Base-by-base conservation (phyloP, 768 basidiomycete genomes). In the Rhizopogon roseolus region DNA sequence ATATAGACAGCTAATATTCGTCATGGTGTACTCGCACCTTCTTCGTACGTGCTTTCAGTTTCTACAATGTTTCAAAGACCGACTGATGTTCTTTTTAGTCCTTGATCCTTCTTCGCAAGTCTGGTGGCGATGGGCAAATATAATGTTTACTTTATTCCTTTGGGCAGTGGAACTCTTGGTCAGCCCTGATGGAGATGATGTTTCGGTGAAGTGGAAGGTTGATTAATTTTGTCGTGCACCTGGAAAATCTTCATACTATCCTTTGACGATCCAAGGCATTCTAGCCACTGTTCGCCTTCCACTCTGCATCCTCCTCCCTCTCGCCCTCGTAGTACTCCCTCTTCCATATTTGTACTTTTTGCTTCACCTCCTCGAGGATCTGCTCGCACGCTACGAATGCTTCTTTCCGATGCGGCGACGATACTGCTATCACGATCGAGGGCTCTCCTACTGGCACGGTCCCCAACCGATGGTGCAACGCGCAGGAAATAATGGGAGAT, bases 81-180 rank as follows among this genome's bases (percentile, higher is more conserved):
- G 5, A 25, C 46, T 65, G 11, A 56, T 49, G 39, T 40, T 34
- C 28, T n/a, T n/a, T 52, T 29, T 50, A 92, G 91, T 93, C 42
- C 74, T 93, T 50, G 91, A 93, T 62, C 87, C 90, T 63, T 88
- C 90, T 17, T 90, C 89, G n/a, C 91, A 93, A 64, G 82, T 92
- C 46, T 93, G 91, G 91, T 93, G 91, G 88, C 80, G 91, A 57
- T 93, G 91, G 90, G 85, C 86, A 75, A 90, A 90, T 64, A 85
- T 93, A 34, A 90, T 92, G 73, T 87, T 93, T 69, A 92, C 89
- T 4, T 76, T 93, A 28, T 75, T 85, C 25, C 79, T 92, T 40
- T 93, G 92, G 91, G 82, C 86, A 10, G 73, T 93, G 22, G 91
- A 93, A 68, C 76, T 93, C 44, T 67, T 88, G 29, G 88, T 93